Percentiles rank a stretch among this genome's conserved stretches.
These are phyloP conservation scores for Catunica adiposa DNA, from an alignment of 2,329 filamentous ascomycete species.

Conservation along the genomic window DNA sequence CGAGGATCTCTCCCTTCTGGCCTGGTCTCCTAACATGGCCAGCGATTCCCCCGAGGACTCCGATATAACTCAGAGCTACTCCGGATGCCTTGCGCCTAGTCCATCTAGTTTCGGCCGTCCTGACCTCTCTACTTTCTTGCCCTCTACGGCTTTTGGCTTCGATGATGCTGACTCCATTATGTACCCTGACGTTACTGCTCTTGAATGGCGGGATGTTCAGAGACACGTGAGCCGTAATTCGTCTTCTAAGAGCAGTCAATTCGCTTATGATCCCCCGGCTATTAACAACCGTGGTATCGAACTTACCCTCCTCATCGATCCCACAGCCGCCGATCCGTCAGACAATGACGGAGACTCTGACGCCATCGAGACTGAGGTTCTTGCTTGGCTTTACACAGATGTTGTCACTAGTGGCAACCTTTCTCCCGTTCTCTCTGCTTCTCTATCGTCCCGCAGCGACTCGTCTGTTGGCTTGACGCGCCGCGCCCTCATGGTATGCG, in stretches of 20 bases:
- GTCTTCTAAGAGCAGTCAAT: slow-evolving; percentile 11
- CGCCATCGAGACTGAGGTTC: slow-evolving; percentile 12
- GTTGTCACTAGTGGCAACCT: slow-evolving; percentile 11
- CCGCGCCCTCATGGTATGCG: slow-evolving; percentile 15
- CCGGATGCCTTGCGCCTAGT: slow-evolving; percentile 11
- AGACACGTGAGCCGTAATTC: slow-evolving; percentile 13
- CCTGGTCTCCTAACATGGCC: slow-evolving; percentile 16
- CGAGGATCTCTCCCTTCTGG: slow-evolving; percentile 23
- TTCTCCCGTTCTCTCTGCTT: slow-evolving; percentile 2
- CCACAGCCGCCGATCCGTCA: slow-evolving; percentile 6
- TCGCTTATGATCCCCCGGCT: slow-evolving; percentile 12
- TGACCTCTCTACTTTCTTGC: slow-evolving; percentile 13
- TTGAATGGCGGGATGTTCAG: slow-evolving; percentile 14
- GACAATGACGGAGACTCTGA: slow-evolving; percentile 1
- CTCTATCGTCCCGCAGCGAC: not conserved
- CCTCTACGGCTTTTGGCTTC: slow-evolving; percentile 15
- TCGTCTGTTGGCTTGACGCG: slow-evolving; percentile 5
- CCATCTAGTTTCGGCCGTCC: slow-evolving; percentile 12
- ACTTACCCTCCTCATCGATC: slow-evolving; percentile 14
- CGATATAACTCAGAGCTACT: not conserved
- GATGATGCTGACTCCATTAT: slow-evolving; percentile 16
- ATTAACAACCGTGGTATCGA: slow-evolving; percentile 15
- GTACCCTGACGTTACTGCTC: slow-evolving; percentile 13
- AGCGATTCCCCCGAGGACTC: not conserved
- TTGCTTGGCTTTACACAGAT: slow-evolving; percentile 15